These are phyloP conservation scores for Beauveria brongniartii DNA, from an alignment of 2,329 filamentous ascomycete species.

Conservation along the genomic window DNA sequence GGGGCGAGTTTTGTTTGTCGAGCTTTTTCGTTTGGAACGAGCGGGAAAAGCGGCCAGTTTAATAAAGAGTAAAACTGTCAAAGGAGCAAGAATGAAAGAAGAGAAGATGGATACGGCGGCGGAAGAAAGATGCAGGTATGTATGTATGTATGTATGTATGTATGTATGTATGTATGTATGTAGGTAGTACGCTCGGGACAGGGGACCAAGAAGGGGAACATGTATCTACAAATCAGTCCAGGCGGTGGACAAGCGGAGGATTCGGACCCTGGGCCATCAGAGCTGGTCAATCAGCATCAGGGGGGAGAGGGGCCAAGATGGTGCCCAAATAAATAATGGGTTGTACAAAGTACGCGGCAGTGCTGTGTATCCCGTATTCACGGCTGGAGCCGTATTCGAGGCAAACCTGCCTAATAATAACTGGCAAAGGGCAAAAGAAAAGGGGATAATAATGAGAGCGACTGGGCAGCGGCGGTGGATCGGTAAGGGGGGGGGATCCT, in stretches of 20 bases:
- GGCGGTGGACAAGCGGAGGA: not conserved
- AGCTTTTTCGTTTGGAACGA: not conserved
- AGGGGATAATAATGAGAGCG: not conserved
- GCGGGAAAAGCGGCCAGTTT: not conserved
- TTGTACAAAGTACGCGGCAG: not conserved
- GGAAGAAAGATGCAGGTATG: not conserved
- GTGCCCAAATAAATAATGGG: not conserved
- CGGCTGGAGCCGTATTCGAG: not conserved
- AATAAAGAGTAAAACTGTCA: not conserved
- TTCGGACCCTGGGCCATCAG: not conserved
- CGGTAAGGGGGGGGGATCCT: not conserved
- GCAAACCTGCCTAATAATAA: not conserved
- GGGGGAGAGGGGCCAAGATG: not conserved
- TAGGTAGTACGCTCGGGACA: not conserved
- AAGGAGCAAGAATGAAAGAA: not conserved
- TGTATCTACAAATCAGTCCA: too few species aligned
- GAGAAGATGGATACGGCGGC: not conserved
- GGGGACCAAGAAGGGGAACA: not conserved
- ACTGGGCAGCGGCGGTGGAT: not conserved
- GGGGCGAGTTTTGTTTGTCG: not conserved
- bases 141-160: too few species aligned
- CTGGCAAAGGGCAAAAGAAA: not conserved
- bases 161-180: too few species aligned
- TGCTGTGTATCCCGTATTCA: slow-evolving; percentile 1
- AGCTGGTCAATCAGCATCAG: not conserved